phyloP scores from a whole-genome alignment of 2,329 filamentous ascomycete species.

The Coniochaeta sp. region DNA sequence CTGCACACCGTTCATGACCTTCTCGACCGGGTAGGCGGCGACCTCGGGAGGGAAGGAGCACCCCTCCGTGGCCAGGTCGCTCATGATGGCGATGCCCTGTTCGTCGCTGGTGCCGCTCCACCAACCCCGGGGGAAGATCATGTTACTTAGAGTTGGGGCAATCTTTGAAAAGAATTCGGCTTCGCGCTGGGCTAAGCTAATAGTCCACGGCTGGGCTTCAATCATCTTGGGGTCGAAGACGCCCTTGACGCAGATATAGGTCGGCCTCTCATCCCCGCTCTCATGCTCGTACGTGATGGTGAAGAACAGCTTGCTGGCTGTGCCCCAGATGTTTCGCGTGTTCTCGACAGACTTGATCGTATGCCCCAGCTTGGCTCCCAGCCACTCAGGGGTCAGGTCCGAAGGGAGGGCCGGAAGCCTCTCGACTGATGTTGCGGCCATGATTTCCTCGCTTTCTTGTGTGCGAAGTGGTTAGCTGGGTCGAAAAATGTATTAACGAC shows the following conservation, averaged over 20 bases:
- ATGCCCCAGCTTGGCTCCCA: constrained; percentile 15
- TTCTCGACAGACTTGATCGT: constrained; percentile 15
- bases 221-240: constrained; percentile 26
- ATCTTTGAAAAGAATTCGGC: constrained; percentile 27
- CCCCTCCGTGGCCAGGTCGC: constrained; percentile 21
- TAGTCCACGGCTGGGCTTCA: constrained; percentile 21
- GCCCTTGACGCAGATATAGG: constrained; percentile 28
- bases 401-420: constrained; percentile 15
- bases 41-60: constrained; percentile 26
- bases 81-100: constrained; percentile 30
- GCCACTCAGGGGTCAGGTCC: constrained; percentile 13
- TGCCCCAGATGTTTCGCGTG: constrained; percentile 1
- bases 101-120: constrained; percentile 24
- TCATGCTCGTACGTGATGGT: constrained; percentile 19
- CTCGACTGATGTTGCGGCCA: background rate
- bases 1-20: constrained; percentile 25
- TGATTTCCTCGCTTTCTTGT: background rate
- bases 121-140: constrained; percentile 26
- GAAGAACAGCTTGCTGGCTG: constrained; percentile 13
- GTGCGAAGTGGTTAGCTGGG: too few relatives aligned
- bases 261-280: constrained; percentile 6
- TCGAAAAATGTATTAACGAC: too few relatives aligned
- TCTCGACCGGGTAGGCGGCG: constrained; percentile 20
- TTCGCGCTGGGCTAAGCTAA: constrained; percentile 23
- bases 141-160: constrained; percentile 21